Conservation (phyloP, 345 rosid genomes). For the Erysimum cheiranthoides region DNA sequence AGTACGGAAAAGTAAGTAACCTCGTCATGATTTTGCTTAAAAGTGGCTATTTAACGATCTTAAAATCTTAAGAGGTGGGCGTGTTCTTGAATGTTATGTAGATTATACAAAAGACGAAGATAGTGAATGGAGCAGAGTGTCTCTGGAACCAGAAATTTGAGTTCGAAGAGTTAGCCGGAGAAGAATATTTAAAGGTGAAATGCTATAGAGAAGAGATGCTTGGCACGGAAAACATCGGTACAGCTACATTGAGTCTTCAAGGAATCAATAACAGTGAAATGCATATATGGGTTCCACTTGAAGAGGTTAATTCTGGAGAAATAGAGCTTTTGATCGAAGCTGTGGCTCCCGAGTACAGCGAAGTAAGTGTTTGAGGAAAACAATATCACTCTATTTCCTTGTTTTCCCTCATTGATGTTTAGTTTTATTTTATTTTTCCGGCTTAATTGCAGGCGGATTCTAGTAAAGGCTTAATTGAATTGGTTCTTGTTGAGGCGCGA, state of each 20-base stretch:
- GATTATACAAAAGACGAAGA: slow-evolving; percentile 71
- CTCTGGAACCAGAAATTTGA: slow-evolving; percentile 82
- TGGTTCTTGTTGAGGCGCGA: slow-evolving; percentile 82
- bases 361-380: slow-evolving; percentile 61
- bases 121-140: slow-evolving; percentile 56
- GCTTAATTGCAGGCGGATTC: slow-evolving; percentile 54
- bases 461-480: slow-evolving; percentile 84
- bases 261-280: slow-evolving; percentile 73
- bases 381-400: slow-evolving; percentile 18
- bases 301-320: slow-evolving; percentile 90
- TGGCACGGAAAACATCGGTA: slow-evolving; percentile 84
- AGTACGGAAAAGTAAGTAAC: slow-evolving; percentile 79
- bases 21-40: slow-evolving; percentile 1
- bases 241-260: slow-evolving; percentile 85
- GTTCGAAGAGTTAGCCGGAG: slow-evolving; percentile 85
- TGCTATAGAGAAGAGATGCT: slow-evolving; percentile 75
- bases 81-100: slow-evolving; percentile 38
- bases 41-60: background rate
- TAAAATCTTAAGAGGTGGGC: background rate
- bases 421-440: background rate
- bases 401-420: slow-evolving; percentile 35
- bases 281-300: slow-evolving; percentile 89
- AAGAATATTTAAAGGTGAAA: slow-evolving; percentile 79
- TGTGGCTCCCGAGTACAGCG: slow-evolving; percentile 55
- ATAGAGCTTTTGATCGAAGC: slow-evolving; percentile 85